These are phyloP conservation scores for Globisporangium cederbergense DNA, from an alignment of 352 stramenopile genomes.

Conservation along the genomic window DNA sequence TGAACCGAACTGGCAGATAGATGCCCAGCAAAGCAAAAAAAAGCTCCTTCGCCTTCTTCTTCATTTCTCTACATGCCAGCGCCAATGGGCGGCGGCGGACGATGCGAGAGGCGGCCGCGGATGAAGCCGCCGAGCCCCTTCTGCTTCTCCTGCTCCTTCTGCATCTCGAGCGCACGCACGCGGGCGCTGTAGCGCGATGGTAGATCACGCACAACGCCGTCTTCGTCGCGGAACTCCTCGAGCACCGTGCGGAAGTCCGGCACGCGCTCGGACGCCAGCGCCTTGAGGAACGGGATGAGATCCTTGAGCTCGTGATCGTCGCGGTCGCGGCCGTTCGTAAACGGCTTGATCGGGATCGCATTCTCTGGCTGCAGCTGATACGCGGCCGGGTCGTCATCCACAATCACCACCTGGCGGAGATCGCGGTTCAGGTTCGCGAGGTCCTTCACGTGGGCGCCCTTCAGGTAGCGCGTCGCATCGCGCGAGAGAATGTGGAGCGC, in stretches of 20 bases:
- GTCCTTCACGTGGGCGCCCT: slow-evolving; percentile 84
- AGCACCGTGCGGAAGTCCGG: slow-evolving; percentile 76
- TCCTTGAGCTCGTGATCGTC: slow-evolving; percentile 78
- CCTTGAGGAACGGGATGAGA: slow-evolving; percentile 84
- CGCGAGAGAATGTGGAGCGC: slow-evolving; percentile 80
- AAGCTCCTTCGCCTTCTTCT: not conserved
- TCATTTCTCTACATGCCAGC: slow-evolving; percentile 13
- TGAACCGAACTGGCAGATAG: not conserved
- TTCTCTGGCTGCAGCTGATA: slow-evolving; percentile 86
- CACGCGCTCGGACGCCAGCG: slow-evolving; percentile 72
- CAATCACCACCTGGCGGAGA: slow-evolving; percentile 74
- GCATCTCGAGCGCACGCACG: slow-evolving; percentile 74
- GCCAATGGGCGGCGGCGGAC: slow-evolving; percentile 28
- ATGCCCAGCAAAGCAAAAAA: not conserved
- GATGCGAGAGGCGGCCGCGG: slow-evolving; percentile 62
- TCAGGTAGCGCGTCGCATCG: slow-evolving; percentile 79
- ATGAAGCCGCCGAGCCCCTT: slow-evolving; percentile 84
- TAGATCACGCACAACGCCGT: slow-evolving; percentile 77
- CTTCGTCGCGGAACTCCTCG: slow-evolving; percentile 74
- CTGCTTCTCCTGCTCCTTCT: slow-evolving; percentile 78
- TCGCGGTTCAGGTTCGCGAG: slow-evolving; percentile 77
- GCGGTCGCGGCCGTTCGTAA: slow-evolving; percentile 76
- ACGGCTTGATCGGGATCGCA: slow-evolving; percentile 74
- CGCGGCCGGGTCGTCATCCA: slow-evolving; percentile 77
- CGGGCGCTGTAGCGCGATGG: slow-evolving; percentile 73